Percentiles rank a stretch among this genome's conserved stretches.
These are phyloP conservation scores for Apiospora hydei DNA, from an alignment of 2,329 filamentous ascomycete species.

Conservation along the genomic window DNA sequence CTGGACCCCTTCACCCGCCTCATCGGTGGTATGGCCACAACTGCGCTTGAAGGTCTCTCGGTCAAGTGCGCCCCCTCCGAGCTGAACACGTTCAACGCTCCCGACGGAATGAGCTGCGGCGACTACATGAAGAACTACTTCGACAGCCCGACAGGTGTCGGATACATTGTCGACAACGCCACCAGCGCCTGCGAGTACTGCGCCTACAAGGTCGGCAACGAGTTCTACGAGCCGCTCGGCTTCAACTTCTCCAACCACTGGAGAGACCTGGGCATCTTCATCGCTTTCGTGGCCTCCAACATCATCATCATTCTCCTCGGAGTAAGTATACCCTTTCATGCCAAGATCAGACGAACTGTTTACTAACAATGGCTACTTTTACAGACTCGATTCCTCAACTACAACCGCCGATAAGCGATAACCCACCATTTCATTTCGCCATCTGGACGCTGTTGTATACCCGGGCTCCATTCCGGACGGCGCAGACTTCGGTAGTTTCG, in stretches of 20 bases:
- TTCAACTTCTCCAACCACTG: conserved; percentile 75
- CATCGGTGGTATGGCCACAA: conserved; percentile 81
- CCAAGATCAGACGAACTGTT: background rate
- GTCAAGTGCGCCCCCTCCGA: conserved; percentile 70
- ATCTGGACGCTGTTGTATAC: background rate
- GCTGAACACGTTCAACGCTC: conserved; percentile 73
- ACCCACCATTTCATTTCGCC: background rate
- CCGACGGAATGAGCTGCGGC: conserved; percentile 71
- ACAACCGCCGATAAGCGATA: conserved; percentile 54
- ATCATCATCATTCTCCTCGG: conserved; percentile 66
- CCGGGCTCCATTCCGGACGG: background rate
- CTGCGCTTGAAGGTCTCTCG: conserved; percentile 71
- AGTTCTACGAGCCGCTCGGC: conserved; percentile 76
- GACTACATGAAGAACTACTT: conserved; percentile 74
- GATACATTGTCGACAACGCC: conserved; percentile 73
- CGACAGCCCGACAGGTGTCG: conserved; percentile 71
- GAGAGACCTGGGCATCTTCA: conserved; percentile 82
- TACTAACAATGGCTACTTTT: conserved; percentile 29
- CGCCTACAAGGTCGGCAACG: conserved; percentile 78
- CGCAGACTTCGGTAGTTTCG: background rate
- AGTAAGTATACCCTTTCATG: conserved; percentile 48
- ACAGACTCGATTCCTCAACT: conserved; percentile 61
- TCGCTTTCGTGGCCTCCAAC: conserved; percentile 80
- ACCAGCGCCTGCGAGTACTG: conserved; percentile 80
- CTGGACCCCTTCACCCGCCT: conserved; percentile 85